phyloP scores from a whole-genome alignment of 2,329 filamentous ascomycete genomes.

The Colletotrichum limetticola region DNA sequence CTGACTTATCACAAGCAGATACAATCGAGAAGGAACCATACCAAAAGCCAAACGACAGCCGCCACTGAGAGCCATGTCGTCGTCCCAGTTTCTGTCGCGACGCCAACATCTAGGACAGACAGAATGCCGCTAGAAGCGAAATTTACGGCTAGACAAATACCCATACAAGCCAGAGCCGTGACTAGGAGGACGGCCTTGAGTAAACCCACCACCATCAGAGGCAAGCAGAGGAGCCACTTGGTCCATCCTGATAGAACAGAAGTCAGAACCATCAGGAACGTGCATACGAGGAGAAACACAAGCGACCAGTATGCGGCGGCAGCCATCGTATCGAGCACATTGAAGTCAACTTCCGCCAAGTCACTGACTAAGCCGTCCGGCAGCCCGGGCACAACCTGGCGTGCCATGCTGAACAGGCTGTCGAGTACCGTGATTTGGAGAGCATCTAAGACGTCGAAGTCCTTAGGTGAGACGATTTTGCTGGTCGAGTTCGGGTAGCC shows the following conservation, averaged over 20 bases:
- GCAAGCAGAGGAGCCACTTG: neutral
- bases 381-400: neutral
- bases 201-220: neutral
- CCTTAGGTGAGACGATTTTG: neutral
- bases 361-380: neutral
- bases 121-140: neutral
- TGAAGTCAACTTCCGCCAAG: neutral
- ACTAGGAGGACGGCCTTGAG: neutral
- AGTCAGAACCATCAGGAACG: neutral
- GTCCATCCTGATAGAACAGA: neutral
- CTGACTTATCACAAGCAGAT: neutral
- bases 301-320: neutral
- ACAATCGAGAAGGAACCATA: neutral
- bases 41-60: neutral
- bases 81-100: neutral
- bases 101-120: neutral
- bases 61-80: neutral
- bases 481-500: neutral
- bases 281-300: neutral
- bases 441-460: neutral
- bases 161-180: neutral
- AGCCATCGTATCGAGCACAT: neutral
- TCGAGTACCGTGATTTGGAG: neutral
- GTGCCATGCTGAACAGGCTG: neutral
- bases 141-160: neutral